Percentiles rank a stretch among this genome's conserved stretches.
phyloP scores from a whole-genome alignment of 2,329 filamentous ascomycete genomes.

The Arthroderma uncinatum region DNA sequence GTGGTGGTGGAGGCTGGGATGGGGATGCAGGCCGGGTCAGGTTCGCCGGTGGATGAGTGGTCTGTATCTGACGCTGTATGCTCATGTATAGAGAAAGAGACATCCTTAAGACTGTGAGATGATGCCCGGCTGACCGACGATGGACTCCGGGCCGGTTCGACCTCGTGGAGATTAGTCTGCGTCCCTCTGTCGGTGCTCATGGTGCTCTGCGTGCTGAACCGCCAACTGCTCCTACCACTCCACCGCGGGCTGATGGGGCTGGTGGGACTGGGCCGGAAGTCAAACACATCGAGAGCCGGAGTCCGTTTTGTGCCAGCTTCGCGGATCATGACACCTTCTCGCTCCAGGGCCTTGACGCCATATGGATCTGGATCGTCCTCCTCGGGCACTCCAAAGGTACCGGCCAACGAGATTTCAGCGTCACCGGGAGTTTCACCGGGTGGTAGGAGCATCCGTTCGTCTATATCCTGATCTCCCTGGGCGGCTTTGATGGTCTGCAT shows the following conservation, averaged over 20 bases:
- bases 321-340: constrained; percentile 76
- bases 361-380: constrained; percentile 80
- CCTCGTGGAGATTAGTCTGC: constrained; percentile 50
- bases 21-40: neutral
- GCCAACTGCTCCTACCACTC: constrained; percentile 58
- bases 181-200: constrained; percentile 50
- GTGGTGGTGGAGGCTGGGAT: neutral
- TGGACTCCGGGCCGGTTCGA: neutral
- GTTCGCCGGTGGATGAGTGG: neutral
- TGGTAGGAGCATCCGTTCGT: constrained; percentile 54
- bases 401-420: constrained; percentile 43
- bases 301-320: constrained; percentile 71
- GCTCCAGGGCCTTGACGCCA: constrained; percentile 79
- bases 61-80: neutral
- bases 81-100: neutral
- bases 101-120: constrained; percentile 7
- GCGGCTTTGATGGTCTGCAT: constrained; percentile 79
- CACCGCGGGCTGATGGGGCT: constrained; percentile 58
- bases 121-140: constrained; percentile 11
- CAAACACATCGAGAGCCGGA: constrained; percentile 68
- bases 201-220: constrained; percentile 56
- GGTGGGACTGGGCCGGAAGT: constrained; percentile 63
- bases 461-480: constrained; percentile 68
- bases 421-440: constrained; percentile 67
- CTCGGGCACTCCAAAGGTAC: constrained; percentile 66